A percentile compares a stretch with the other conserved stretches of the same genome.
Evolutionary conservation across 305 asterid genomes (phyloP).

Genomic region (Nicotiana rustica): DNA sequence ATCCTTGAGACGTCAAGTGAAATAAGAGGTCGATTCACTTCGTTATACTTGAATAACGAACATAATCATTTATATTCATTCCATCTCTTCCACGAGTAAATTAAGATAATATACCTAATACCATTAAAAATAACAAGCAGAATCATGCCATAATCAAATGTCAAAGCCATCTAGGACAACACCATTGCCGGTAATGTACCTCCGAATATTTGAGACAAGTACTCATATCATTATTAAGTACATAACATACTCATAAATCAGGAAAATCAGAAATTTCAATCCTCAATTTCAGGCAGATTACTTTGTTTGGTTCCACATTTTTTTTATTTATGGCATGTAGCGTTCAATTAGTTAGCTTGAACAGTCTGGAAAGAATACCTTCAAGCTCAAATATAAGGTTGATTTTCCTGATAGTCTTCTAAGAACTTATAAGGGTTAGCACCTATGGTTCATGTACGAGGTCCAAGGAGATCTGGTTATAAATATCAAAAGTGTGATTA

Average conservation of each 20-base stretch:
- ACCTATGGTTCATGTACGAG: slow-evolving; percentile 12
- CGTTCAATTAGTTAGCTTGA: slow-evolving; percentile 5
- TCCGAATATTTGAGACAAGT: background rate
- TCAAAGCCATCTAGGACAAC: slow-evolving; percentile 1
- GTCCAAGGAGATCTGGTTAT: background rate
- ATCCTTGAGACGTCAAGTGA: background rate
- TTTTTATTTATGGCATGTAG: background rate
- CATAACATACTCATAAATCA: slow-evolving; percentile 29
- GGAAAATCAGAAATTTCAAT: slow-evolving; percentile 2
- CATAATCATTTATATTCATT: slow-evolving; percentile 3
- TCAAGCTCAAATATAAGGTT: background rate
- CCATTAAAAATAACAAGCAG: slow-evolving; percentile 17
- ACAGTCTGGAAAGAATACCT: background rate
- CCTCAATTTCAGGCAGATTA: background rate
- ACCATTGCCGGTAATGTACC: background rate
- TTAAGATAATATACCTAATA: background rate
- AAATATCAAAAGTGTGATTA: background rate
- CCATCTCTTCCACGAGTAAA: background rate
- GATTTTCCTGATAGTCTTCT: slow-evolving; percentile 6
- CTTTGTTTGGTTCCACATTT: background rate
- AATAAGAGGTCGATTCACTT: slow-evolving; percentile 19
- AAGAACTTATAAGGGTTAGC: slow-evolving; percentile 27
- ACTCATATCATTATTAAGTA: background rate
- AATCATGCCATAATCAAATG: slow-evolving; percentile 4
- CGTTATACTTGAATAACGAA: slow-evolving; percentile 20